Conservation (phyloP, 2,329 filamentous ascomycete genomes). For the Lachnellula suecica region DNA sequence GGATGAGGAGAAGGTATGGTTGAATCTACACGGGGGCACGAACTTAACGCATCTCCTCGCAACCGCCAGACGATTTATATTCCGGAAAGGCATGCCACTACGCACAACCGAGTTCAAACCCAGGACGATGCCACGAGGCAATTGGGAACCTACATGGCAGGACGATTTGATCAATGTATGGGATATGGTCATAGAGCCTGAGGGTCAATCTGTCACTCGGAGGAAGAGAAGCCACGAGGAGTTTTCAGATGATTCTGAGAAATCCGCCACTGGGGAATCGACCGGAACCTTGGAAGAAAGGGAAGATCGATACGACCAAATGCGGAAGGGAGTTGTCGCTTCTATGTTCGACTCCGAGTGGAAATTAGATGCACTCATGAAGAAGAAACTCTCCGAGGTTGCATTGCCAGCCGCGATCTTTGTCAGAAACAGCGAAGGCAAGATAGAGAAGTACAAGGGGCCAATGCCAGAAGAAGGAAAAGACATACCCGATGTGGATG, state of each 20-base stretch:
- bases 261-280: conserved; percentile 15
- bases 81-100: conserved; percentile 79
- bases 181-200: conserved; percentile 65
- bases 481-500: conserved; percentile 62
- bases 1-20: conserved; percentile 33
- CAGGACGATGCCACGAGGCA: conserved; percentile 26
- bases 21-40: conserved; percentile 75
- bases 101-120: conserved; percentile 61
- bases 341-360: conserved; percentile 80
- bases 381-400: conserved; percentile 65
- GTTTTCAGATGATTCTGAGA: conserved; percentile 32
- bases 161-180: conserved; percentile 82
- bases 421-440: conserved; percentile 61
- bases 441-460: conserved; percentile 68
- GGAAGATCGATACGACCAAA: conserved; percentile 43
- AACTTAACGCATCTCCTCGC: conserved; percentile 81
- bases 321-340: conserved; percentile 63
- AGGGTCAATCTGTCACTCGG: conserved; percentile 29
- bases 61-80: conserved; percentile 81
- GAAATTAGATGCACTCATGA: conserved; percentile 68
- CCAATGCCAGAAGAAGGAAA: conserved; percentile 55
- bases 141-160: conserved; percentile 62
- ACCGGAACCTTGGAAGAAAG: conserved; percentile 34
- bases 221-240: conserved; percentile 51
- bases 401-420: conserved; percentile 70